Conservation (phyloP, 345 rosid species). For the Bruguiera sexangula region DNA sequence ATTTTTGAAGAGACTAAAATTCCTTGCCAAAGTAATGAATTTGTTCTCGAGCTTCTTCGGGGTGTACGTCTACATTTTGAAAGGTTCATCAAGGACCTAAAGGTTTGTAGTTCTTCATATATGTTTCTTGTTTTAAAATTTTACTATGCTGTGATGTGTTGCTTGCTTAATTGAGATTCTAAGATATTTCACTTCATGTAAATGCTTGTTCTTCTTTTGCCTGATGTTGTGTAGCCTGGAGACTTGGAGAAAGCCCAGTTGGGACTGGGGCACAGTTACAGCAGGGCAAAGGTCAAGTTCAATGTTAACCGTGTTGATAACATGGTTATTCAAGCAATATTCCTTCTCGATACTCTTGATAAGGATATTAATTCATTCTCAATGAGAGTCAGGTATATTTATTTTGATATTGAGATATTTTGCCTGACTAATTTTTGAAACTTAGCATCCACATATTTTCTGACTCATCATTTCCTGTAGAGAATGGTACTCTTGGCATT, state of each 20-base stretch:
- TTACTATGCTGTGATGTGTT: background rate
- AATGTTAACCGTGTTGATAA: slow-evolving; percentile 88
- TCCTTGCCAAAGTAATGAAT: slow-evolving; percentile 86
- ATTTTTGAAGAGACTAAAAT: slow-evolving; percentile 67
- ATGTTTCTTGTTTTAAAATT: background rate
- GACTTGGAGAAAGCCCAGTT: slow-evolving; percentile 91
- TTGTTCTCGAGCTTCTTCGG: slow-evolving; percentile 81
- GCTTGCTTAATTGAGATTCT: background rate
- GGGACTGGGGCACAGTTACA: slow-evolving; percentile 93
- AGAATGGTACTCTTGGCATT: slow-evolving; percentile 99
- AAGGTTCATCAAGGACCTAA: slow-evolving; percentile 80
- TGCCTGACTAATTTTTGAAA: background rate
- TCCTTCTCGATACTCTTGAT: slow-evolving; percentile 81
- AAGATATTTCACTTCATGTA: background rate
- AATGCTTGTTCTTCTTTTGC: background rate
- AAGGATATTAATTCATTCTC: slow-evolving; percentile 84
- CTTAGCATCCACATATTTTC: background rate
- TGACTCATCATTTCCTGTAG: slow-evolving; percentile 38
- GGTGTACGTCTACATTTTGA: slow-evolving; percentile 82
- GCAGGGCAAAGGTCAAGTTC: slow-evolving; percentile 96
- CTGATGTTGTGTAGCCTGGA: slow-evolving; percentile 53
- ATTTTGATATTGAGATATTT: background rate
- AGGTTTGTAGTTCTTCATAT: slow-evolving; percentile 43
- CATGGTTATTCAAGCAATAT: slow-evolving; percentile 95
- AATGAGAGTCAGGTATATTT: slow-evolving; percentile 80